Percentiles rank a stretch among this genome's conserved stretches.
phyloP scores from a whole-genome alignment of 1,139 yeast species.

The Taphrina sp. region DNA sequence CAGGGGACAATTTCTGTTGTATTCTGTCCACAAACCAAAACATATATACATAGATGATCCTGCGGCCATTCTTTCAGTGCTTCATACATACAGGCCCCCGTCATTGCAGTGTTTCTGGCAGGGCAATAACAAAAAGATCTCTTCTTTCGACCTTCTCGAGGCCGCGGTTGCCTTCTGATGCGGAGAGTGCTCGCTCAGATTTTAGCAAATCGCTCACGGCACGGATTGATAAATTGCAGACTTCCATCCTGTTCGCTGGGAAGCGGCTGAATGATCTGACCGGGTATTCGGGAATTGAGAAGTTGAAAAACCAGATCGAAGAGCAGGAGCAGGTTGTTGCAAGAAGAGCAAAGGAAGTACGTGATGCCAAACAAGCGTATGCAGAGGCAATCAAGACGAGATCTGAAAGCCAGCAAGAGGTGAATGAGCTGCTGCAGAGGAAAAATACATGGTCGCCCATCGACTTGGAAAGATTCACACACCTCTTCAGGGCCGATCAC shows the following conservation, averaged over 20 bases:
- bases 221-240: slow-evolving; percentile 60
- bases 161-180: slow-evolving; percentile 3
- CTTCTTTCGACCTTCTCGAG: too few species aligned
- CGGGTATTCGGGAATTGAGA: slow-evolving; percentile 81
- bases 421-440: slow-evolving; percentile 82
- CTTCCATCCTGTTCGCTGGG: slow-evolving; percentile 66
- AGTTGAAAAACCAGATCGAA: slow-evolving; percentile 62
- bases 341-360: slow-evolving; percentile 43
- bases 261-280: slow-evolving; percentile 83
- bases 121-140: too few species aligned
- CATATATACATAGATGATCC: too few species aligned
- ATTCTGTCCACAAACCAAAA: too few species aligned
- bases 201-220: slow-evolving; percentile 12
- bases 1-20: too few species aligned
- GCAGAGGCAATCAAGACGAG: slow-evolving; percentile 64
- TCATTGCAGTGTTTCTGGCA: too few species aligned
- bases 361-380: slow-evolving; percentile 55
- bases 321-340: slow-evolving; percentile 38
- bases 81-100: too few species aligned
- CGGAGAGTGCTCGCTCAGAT: slow-evolving; percentile 7
- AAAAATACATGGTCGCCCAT: slow-evolving; percentile 74
- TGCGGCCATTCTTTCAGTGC: too few species aligned
- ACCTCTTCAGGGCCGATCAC: slow-evolving; percentile 77
- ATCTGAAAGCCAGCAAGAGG: slow-evolving; percentile 73
- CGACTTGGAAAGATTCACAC: slow-evolving; percentile 83